Evolutionary conservation across 306 rosid genomes (phyloP), one percentile per base, ranked within the genome.

Genomic region (Cucurbita pepo): DNA sequence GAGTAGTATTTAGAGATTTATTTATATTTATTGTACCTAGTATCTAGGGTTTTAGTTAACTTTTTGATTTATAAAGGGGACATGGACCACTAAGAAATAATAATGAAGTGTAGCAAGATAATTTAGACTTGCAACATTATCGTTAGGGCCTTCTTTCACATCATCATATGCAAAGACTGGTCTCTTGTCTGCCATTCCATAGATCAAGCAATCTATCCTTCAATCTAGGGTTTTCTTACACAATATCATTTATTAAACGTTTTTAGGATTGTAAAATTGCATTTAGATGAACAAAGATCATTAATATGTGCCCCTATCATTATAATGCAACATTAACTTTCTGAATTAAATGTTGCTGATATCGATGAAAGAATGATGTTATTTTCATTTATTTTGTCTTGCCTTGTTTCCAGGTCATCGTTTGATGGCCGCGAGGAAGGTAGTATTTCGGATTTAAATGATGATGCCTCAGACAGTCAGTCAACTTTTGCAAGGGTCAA

Each of bases 391-490:
- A 45, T 19, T 56, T 50, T 45, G 18, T 66, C 55, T 66, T 30
- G 7, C 14, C 58, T 47, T 69, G 19, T 70, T 79, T 90, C 64
- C 89, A 94, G 99, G 75, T 90, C 85, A 36, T 83, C 95, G 76
- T 80, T 82, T 74, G 97, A 91, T 81, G 95, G 92, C 71, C 91
- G 76, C 52, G 97, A 86, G 15, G 99, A 91, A 82, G 92, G 84
- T 44, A 88, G 87, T 71, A 59, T 82, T 78, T 36, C 73, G 71
- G 92, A 90, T 74, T 64, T 72, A 76, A 86, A 81, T 74, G 88
- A 85, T 52, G 96, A 88, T 74, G 84, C 82, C 65, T 78, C 77
- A 79, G 87, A 90, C 73, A 93, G 91, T 65, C 78, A 80, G 74
- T 47, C 77, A 72, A 59, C 86, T 75, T 78, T 77, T 37, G 41